Evolutionary conservation across 495 filamentous ascomycete species (phyloP).

Genomic region (Tricharina praecox): DNA sequence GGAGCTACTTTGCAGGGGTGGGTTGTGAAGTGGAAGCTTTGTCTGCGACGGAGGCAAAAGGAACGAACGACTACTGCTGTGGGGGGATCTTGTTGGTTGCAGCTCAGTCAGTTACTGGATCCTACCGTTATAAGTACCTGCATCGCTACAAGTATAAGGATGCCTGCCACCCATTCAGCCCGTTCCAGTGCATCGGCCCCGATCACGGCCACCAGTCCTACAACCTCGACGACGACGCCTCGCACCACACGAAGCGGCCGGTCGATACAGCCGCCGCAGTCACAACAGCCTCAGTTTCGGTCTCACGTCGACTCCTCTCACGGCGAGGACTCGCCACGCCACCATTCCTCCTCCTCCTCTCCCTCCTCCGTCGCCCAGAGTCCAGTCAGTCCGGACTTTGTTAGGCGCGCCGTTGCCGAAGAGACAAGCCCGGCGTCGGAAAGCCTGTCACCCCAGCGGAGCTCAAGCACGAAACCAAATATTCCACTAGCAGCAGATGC

Average conservation of each 20-base stretch:
- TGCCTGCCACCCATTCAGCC: slow-evolving; percentile 1
- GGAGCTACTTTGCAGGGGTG: not conserved
- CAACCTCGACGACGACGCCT: not conserved
- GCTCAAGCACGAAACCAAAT: not conserved
- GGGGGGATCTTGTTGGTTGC: not conserved
- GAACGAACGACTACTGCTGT: not conserved
- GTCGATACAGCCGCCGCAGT: not conserved
- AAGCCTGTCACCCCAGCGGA: not conserved
- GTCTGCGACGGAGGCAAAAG: not conserved
- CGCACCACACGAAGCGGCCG: slow-evolving; percentile 1
- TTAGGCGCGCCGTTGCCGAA: not conserved
- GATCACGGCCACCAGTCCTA: not conserved
- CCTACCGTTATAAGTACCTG: slow-evolving; percentile 1
- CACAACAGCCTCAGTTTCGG: not conserved
- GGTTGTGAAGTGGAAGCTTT: not conserved
- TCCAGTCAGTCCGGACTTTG: not conserved
- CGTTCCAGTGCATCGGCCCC: not conserved
- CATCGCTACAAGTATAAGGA: slow-evolving; percentile 2
- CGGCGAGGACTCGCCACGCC: not conserved
- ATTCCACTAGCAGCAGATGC: slow-evolving; percentile 1
- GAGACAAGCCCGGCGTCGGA: slow-evolving; percentile 1
- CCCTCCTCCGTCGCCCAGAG: not conserved
- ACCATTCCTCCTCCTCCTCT: too few relatives aligned
- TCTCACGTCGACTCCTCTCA: too few relatives aligned
- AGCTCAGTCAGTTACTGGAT: too few relatives aligned